Percentiles rank a stretch among this genome's conserved stretches.
phyloP scores from a whole-genome alignment of 129 eudicot species.

The Heracleum sosnowskyi region DNA sequence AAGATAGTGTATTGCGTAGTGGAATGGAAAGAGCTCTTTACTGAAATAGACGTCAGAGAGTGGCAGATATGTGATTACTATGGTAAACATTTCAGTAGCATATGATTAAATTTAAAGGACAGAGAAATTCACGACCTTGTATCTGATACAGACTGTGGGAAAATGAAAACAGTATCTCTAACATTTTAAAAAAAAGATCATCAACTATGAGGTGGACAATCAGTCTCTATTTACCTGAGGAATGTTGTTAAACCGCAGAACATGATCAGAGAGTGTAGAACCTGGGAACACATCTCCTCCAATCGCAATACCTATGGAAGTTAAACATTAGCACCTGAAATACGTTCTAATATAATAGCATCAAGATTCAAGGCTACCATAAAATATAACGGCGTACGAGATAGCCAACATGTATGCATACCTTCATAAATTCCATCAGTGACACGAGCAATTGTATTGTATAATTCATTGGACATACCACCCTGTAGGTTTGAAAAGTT shows the following conservation, averaged over 20 bases:
- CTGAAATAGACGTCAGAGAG: not conserved
- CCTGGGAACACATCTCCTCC: slow-evolving; percentile 99
- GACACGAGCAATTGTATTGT: slow-evolving; percentile 92
- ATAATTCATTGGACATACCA: slow-evolving; percentile 97
- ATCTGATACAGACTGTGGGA: not conserved
- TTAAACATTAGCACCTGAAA: slow-evolving; percentile 6
- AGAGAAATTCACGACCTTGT: not conserved
- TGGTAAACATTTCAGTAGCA: too few species aligned
- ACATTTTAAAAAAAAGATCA: not conserved
- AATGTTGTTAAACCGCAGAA: slow-evolving; percentile 88
- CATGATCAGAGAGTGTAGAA: slow-evolving; percentile 99
- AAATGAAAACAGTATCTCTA: not conserved
- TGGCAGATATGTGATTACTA: not conserved
- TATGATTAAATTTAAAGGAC: too few species aligned
- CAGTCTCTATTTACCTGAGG: slow-evolving; percentile 58
- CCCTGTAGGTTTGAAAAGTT: slow-evolving; percentile 50
- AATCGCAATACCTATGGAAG: slow-evolving; percentile 77
- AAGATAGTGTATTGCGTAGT: not conserved
- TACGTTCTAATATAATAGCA: not conserved
- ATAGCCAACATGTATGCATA: slow-evolving; percentile 15
- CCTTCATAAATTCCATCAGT: slow-evolving; percentile 99
- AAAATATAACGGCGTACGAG: not conserved
- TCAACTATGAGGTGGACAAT: not conserved
- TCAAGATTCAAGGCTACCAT: not conserved
- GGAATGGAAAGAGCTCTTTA: not conserved